Conservation (phyloP, 768 basidiomycete genomes). For the Naganishia friedmannii region DNA sequence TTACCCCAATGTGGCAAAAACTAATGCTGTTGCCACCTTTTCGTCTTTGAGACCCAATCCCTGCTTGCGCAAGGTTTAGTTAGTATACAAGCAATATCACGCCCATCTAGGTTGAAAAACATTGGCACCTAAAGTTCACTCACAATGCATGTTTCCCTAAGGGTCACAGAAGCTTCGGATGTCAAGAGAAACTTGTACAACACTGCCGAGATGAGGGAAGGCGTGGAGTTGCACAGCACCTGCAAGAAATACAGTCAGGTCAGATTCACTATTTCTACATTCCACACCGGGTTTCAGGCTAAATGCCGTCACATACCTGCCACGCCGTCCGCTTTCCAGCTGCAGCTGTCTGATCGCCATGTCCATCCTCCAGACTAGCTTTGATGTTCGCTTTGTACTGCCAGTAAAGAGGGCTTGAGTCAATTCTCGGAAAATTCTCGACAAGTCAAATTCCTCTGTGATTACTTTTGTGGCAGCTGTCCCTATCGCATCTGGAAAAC, state of each 20-base stretch:
- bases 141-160: slow-evolving; percentile 41
- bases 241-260: slow-evolving; percentile 26
- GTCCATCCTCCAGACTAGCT: slow-evolving; percentile 65
- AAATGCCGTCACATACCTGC: slow-evolving; percentile 65
- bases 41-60: background rate
- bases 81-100: background rate
- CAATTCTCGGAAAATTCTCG: background rate
- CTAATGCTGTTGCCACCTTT: slow-evolving; percentile 53
- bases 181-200: slow-evolving; percentile 33
- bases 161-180: slow-evolving; percentile 18
- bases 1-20: slow-evolving; percentile 68
- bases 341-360: slow-evolving; percentile 56
- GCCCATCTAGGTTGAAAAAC: background rate
- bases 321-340: slow-evolving; percentile 71
- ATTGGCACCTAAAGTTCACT: background rate
- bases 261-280: background rate
- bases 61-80: background rate
- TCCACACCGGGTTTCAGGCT: background rate
- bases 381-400: slow-evolving; percentile 63
- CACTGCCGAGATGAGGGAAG: slow-evolving; percentile 47
- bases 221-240: slow-evolving; percentile 69
- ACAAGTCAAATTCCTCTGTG: background rate
- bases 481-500: slow-evolving; percentile 60
- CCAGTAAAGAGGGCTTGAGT: background rate
- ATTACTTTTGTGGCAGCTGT: slow-evolving; percentile 84